Evolutionary conservation across 331 rosid species (phyloP).

Genomic region (Acacia pycnantha): DNA sequence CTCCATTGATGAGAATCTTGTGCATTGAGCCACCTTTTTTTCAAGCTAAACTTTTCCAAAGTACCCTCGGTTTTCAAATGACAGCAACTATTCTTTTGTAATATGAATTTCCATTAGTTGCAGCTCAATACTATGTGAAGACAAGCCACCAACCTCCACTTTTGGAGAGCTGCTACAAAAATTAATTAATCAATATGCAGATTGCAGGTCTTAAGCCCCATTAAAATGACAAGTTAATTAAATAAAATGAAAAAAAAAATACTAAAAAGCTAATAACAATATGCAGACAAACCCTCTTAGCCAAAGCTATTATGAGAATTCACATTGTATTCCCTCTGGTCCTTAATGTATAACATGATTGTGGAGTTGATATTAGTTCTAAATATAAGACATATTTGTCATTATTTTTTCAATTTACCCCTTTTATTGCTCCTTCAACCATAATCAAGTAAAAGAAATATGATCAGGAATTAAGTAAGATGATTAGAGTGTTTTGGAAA

Average conservation of each 20-base stretch:
- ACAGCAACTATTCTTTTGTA: not conserved
- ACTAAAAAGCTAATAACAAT: slow-evolving; percentile 1
- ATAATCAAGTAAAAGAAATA: no score
- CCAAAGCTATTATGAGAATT: slow-evolving; percentile 3
- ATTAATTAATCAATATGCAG: no score
- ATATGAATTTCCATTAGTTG: not conserved
- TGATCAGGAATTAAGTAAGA: no score
- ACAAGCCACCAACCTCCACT: not conserved
- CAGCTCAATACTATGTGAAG: not conserved
- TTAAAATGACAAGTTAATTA: not conserved
- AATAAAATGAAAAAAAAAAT: not conserved
- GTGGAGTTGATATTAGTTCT: no score
- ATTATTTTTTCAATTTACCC: no score
- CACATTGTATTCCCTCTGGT: not conserved
- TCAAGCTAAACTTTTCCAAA: not conserved
- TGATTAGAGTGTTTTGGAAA: no score
- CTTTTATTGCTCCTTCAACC: no score
- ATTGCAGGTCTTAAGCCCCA: not conserved
- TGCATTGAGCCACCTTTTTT: no score
- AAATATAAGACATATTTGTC: no score
- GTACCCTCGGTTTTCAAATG: not conserved
- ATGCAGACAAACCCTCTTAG: slow-evolving; percentile 2
- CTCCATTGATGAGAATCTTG: no score
- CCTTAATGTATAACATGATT: no score
- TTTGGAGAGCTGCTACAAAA: not conserved